phyloP scores from a whole-genome alignment of 176 grass and related monocot species.

The Oryza australiensis region DNA sequence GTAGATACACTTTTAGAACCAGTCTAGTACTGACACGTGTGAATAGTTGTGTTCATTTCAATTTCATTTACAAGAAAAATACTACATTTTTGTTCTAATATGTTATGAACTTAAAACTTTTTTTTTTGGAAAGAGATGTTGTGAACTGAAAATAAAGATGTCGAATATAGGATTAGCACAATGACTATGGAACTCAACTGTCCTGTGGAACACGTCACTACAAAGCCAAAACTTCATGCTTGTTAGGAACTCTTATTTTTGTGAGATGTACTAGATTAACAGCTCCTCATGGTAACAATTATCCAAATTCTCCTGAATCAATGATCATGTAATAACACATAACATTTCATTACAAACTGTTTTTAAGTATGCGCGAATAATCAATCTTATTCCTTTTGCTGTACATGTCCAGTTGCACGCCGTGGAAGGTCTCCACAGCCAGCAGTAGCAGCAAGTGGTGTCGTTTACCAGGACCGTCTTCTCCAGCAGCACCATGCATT shows the following conservation, averaged over 20 bases:
- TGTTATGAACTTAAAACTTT: no score
- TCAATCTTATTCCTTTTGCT: slow-evolving; percentile 8
- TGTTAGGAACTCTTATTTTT: not conserved
- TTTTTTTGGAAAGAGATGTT: not conserved
- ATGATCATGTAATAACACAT: not conserved
- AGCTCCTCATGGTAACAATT: no score
- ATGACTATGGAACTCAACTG: not conserved
- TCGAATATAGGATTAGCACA: not conserved
- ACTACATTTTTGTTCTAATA: not conserved
- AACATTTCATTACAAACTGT: not conserved
- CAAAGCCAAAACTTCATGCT: not conserved
- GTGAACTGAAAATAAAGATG: slow-evolving; percentile 12
- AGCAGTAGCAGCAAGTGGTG: slow-evolving; percentile 51
- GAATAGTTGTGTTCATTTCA: not conserved
- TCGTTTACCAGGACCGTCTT: slow-evolving; percentile 66
- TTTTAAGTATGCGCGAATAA: not conserved
- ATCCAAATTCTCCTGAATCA: not conserved
- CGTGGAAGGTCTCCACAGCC: slow-evolving; percentile 30
- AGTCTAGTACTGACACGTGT: not conserved
- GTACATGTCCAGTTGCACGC: slow-evolving; percentile 19
- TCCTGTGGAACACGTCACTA: not conserved
- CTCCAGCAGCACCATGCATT: slow-evolving; percentile 65
- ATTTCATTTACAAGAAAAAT: not conserved
- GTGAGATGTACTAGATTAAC: not conserved
- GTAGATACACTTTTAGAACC: not conserved